Percentiles rank a stretch among this genome's conserved stretches.
Evolutionary conservation across 202 grass and related monocot species (phyloP).

Genomic region (Hordeum pubiflorum): DNA sequence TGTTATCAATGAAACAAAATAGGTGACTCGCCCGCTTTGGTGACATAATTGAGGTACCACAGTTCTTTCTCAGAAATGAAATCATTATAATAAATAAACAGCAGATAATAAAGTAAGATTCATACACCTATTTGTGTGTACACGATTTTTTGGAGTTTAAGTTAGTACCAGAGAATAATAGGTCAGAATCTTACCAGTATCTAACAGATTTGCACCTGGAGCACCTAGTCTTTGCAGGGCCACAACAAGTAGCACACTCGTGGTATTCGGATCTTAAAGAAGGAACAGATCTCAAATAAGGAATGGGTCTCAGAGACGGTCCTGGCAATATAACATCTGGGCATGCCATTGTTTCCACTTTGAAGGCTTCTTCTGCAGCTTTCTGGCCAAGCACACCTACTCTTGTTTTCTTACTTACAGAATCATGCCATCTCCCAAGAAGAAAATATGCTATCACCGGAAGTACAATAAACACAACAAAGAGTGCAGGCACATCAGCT

Average conservation of each 20-base stretch:
- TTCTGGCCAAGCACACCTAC: conserved; percentile 61
- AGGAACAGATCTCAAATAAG: conserved; percentile 35
- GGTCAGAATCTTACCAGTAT: conserved; percentile 72
- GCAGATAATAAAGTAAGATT: conserved; percentile 2
- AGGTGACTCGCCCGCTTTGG: background rate
- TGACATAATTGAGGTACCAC: background rate
- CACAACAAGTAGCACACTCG: conserved; percentile 82
- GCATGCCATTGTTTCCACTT: conserved; percentile 63
- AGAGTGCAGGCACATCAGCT: conserved; percentile 77
- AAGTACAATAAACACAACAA: conserved; percentile 73
- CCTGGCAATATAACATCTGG: conserved; percentile 52
- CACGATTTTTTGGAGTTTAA: conserved; percentile 16
- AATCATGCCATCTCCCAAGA: conserved; percentile 85
- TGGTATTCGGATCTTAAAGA: conserved; percentile 54
- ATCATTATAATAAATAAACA: background rate
- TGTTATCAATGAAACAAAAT: background rate
- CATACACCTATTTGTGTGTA: background rate
- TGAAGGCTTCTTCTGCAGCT: conserved; percentile 68
- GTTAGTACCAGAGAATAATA: background rate
- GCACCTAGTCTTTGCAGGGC: conserved; percentile 88
- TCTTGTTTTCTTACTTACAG: conserved; percentile 60
- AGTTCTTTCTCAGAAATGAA: background rate
- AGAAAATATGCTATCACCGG: conserved; percentile 87
- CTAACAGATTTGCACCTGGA: conserved; percentile 97
- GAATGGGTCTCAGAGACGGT: conserved; percentile 42